Percentiles rank a stretch among this genome's conserved stretches.
phyloP scores from a whole-genome alignment of 2,329 filamentous ascomycete species.

The Leptodontidium sp. region DNA sequence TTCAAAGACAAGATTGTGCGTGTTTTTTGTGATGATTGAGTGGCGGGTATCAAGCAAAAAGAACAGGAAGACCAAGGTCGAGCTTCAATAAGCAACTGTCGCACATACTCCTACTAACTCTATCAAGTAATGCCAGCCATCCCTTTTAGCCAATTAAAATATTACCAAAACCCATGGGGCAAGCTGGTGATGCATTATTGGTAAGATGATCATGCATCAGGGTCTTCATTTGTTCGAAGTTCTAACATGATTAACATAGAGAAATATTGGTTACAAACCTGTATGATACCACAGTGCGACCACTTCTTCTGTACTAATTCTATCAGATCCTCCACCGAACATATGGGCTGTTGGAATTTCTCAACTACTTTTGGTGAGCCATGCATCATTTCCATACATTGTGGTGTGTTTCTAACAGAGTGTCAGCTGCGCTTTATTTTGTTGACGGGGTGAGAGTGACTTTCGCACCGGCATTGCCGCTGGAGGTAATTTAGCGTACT shows the following conservation, averaged over 20 bases:
- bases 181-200: slow-evolving; percentile 8
- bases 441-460: slow-evolving; percentile 67
- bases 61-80: too few relatives aligned
- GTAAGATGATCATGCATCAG: background rate
- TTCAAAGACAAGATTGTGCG: too few relatives aligned
- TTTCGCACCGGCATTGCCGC: slow-evolving; percentile 70
- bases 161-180: too few relatives aligned
- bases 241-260: slow-evolving; percentile 40
- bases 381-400: too few relatives aligned
- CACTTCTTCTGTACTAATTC: slow-evolving; percentile 19
- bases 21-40: too few relatives aligned
- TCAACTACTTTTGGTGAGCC: slow-evolving; percentile 63
- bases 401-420: slow-evolving; percentile 33
- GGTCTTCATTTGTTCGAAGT: background rate
- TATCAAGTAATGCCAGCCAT: too few relatives aligned
- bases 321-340: slow-evolving; percentile 56
- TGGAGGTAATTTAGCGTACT: slow-evolving; percentile 67
- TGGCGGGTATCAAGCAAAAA: too few relatives aligned
- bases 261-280: slow-evolving; percentile 63
- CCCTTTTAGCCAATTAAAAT: too few relatives aligned
- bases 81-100: too few relatives aligned
- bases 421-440: slow-evolving; percentile 65
- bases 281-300: slow-evolving; percentile 47
- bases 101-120: too few relatives aligned
- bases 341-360: slow-evolving; percentile 65